Evolutionary conservation across 371 early-diverging fungal species (phyloP), one percentile per base, ranked within the genome.

Genomic region (Mucor indicus): DNA sequence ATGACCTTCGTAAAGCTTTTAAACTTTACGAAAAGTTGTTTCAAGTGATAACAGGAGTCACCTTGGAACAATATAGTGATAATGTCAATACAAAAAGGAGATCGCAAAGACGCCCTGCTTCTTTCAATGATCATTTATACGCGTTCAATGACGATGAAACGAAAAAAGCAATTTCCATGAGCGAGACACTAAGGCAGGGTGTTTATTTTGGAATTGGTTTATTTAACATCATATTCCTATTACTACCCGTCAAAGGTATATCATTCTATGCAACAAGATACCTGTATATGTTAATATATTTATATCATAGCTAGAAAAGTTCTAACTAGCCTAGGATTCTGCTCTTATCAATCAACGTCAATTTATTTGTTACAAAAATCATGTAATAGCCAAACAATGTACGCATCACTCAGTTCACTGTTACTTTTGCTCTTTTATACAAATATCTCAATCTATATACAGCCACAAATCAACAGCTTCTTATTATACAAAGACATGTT

Each of bases 191-290:
- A 8, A 42, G 55, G 16, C 24, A 54, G 24, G 69, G 69, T 4
- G 49, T 51, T 7, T 64, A 46, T 38, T 61, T 68, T 50, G 69
- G 69, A 7, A 44, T 68, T 11, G 69, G 69, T 9, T 21, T 64
- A 9, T 64, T 68, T 40, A 40, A 52, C 15, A 35, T 68, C 9
- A 52, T 64, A 1, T 54, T 68, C 32, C 55, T 62, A 1, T 30
- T 64, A 10, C 21, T 64, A 15, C 69, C 69, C 2, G 32, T 49
- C 2, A 68, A 64, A 61, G 62, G 69, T 64, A 60, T 25, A 5
- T 16, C 25, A 17, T 8, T 33, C 9, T 15, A 38, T 20, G 5
- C 29, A 7, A 27, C 11, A 7, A 5, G 5, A 27, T 27, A 7
- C 29, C 11, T 7, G 5, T 27, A 7, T 27, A 27, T 27, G 4